Evolutionary conservation across 2,329 filamentous ascomycete genomes (phyloP), one percentile per base, ranked within the genome.

Genomic region (Colletotrichum lindemuthianum): DNA sequence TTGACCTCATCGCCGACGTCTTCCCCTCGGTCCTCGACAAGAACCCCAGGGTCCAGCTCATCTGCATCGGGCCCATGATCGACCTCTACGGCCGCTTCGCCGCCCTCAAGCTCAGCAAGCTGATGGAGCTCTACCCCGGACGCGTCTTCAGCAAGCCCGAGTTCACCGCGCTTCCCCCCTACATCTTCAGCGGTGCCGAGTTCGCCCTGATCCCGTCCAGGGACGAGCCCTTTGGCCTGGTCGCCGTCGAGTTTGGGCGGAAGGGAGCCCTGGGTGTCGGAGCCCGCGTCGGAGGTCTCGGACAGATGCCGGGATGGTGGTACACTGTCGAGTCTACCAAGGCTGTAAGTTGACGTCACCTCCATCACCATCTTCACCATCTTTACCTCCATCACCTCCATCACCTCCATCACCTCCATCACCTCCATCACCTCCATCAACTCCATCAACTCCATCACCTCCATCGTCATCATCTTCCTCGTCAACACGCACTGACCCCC

Each of bases 271-370:
- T 90, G 48, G 88, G 88, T 69, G 87, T 90, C 60, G 88, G 88
- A 49, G 86, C 88, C 43, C 81, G 87, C 54, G 88, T 90, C 49
- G 88, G 88, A 68, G 88, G 88, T 59, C 80, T 90, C 37, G 87
- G 88, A 13, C 86, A 89, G 71, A 90, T 90, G 88, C 88, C 88
- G 39, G 88, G 88, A 24, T 90, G 88, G 85, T 90, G 88, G 88
- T 90, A 86, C 73, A 90, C 88, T 0, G 85, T 90, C 61, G 88
- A 90, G 71, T 89, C 86, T 1, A 87, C 83, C 5, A 86, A 86
- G 3, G 88, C 87, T 10, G 61, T 63, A 63, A 11, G 60, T 63
- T 8, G 2, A 0, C 3, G n/a, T 4, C 1, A 8, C 1, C 9
- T 33, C 4, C 3, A 0, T 34, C n/a, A 36, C 7, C 11, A 44